Conservation (phyloP, 2,329 filamentous ascomycete species). For the Pezizomycotina sp. region DNA sequence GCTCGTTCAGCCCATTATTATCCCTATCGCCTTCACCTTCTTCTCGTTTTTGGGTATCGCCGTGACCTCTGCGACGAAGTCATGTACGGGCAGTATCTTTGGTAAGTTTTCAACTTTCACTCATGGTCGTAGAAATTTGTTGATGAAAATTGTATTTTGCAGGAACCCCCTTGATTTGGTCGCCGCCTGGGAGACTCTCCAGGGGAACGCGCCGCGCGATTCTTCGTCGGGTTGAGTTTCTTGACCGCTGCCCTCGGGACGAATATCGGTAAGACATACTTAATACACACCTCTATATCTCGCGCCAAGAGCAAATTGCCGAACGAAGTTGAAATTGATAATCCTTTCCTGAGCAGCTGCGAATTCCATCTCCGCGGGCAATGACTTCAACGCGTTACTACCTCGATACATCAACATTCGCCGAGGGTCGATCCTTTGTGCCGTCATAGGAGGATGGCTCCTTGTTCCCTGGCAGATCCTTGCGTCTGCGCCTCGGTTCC, state of each 20-base stretch:
- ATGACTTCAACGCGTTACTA: slow-evolving; percentile 41
- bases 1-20: slow-evolving; percentile 29
- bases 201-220: slow-evolving; percentile 32
- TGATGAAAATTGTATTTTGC: too few species aligned
- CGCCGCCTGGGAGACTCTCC: slow-evolving; percentile 30
- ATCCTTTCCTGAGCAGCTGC: slow-evolving; percentile 38
- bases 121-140: too few species aligned
- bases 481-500: slow-evolving; percentile 40
- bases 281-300: slow-evolving; percentile 11
- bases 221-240: slow-evolving; percentile 39
- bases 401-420: slow-evolving; percentile 41
- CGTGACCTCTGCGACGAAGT: slow-evolving; percentile 39
- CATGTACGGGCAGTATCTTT: slow-evolving; percentile 37
- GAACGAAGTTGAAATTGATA: slow-evolving; percentile 37
- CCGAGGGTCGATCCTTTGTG: slow-evolving; percentile 40
- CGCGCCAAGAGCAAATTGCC: neutral
- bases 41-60: slow-evolving; percentile 41
- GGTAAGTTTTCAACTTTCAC: slow-evolving; percentile 21
- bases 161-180: slow-evolving; percentile 36
- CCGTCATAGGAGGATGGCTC: slow-evolving; percentile 40
- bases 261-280: slow-evolving; percentile 39
- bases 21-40: slow-evolving; percentile 36
- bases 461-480: slow-evolving; percentile 52
- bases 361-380: slow-evolving; percentile 39
- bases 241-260: slow-evolving; percentile 40